Base-by-base conservation (phyloP, 352 stramenopile genomes). In the Phytophthora sansomeana region DNA sequence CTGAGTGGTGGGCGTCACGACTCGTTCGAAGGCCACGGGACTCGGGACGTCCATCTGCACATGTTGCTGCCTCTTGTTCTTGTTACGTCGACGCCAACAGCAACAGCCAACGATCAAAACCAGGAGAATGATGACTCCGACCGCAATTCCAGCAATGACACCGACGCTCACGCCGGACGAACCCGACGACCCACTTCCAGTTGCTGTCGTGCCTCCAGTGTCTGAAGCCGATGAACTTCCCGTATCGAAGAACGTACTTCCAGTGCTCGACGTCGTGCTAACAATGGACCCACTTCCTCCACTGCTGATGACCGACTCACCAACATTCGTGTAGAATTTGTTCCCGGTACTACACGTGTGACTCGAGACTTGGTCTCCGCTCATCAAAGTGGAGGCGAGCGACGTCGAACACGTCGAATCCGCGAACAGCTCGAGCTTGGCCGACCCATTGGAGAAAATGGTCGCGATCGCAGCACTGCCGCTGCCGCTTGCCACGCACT, bases 321-420 rank as follows among this genome's bases (percentile, higher is more conserved):
- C 60, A 11, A 14, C 58, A 46, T 69, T 69, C 3, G 61, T 49
- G 47, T 69, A 69, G 44, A 58, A 69, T 46, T 70, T 60, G 33
- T 24, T 56, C 1, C 38, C 46, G 7, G 6, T 28, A 55, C 47
- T 58, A 41, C 48, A 61, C 17, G 55, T 66, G 42, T 65, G 55
- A 11, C 54, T 57, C 19, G 63, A 58, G 6, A 70, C 33, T 44
- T 70, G n/a, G n/a, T n/a, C n/a, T n/a, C n/a, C 48, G 6, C 54
- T 47, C 26, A 71, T 49, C 39, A 43, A 50, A 21, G 59, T 60
- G 6, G 63, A 8, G 21, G 39, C 16, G 24, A 65, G 21, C 7
- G 54, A 57, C 4, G 58, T 39, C 16, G 54, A 46, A 21, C 63
- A 70, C 14, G 55, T 36, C 16, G 63, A 61, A 29, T 70, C 63